Conservation (phyloP, 2,329 filamentous ascomycete species). For the Ophiostoma sp. region DNA sequence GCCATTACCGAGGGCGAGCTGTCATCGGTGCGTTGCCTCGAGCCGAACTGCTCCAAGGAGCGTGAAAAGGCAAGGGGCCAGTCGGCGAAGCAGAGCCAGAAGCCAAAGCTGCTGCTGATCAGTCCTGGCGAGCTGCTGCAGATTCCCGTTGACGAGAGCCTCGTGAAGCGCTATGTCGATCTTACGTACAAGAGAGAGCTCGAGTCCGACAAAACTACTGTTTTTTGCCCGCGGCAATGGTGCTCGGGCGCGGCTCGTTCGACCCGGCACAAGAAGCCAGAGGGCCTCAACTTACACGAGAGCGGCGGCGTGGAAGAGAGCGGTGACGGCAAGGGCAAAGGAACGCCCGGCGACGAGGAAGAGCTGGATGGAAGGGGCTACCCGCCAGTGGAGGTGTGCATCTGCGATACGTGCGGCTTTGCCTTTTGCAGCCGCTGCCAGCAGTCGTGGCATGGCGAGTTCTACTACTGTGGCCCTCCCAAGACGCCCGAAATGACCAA, state of each 20-base stretch:
- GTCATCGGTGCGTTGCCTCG: conserved; percentile 69
- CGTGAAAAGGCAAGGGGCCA: conserved; percentile 39
- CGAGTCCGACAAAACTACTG: conserved; percentile 82
- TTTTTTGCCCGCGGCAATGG: conserved; percentile 89
- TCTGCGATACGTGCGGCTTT: conserved; percentile 84
- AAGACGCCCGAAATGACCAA: conserved; percentile 43
- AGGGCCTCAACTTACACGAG: conserved; percentile 57
- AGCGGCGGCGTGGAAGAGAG: conserved; percentile 37
- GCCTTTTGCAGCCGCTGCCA: conserved; percentile 72
- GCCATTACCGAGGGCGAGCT: conserved; percentile 84
- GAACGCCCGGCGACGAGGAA: background rate
- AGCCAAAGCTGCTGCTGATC: conserved; percentile 57
- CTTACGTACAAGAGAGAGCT: conserved; percentile 90
- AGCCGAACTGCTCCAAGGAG: conserved; percentile 70
- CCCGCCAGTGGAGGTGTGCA: conserved; percentile 58
- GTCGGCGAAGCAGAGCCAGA: conserved; percentile 37
- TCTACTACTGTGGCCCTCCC: conserved; percentile 61
- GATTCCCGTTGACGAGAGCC: conserved; percentile 64
- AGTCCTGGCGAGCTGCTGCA: conserved; percentile 79
- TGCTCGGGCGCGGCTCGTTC: conserved; percentile 83
- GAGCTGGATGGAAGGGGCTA: background rate
- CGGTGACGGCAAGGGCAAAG: conserved; percentile 30
- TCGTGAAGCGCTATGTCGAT: conserved; percentile 78
- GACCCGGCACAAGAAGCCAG: conserved; percentile 64
- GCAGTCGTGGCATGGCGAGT: conserved; percentile 90